phyloP scores from a whole-genome alignment of 164 flowering plant species.

The Pachysandra terminalis region DNA sequence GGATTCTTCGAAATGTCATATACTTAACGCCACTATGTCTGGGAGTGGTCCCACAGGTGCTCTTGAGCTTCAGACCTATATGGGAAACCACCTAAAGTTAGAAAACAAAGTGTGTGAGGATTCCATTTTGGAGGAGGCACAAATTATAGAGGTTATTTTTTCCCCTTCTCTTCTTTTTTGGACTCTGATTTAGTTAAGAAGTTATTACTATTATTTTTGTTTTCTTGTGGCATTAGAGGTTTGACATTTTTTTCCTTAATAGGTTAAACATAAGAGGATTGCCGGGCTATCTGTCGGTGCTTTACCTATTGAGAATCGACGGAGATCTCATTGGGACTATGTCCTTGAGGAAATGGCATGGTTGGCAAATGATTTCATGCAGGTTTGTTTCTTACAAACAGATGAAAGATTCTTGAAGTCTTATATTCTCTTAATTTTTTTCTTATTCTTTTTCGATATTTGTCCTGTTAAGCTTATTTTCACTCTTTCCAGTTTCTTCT shows the following conservation, averaged over 20 bases:
- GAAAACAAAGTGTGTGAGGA: constrained; percentile 61
- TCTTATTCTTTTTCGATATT: not conserved
- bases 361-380: constrained; percentile 98
- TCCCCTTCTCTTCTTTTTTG: constrained; percentile 1
- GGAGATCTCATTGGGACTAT: constrained; percentile 93
- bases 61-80: constrained; percentile 29
- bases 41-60: constrained; percentile 24
- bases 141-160: constrained; percentile 61
- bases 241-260: constrained; percentile 24
- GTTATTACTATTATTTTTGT: not conserved
- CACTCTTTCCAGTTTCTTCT: not conserved
- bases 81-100: constrained; percentile 23
- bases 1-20: constrained; percentile 25
- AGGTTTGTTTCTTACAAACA: constrained; percentile 43
- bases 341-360: constrained; percentile 98
- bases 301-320: constrained; percentile 30
- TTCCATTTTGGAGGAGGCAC: constrained; percentile 78
- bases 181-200: constrained; percentile 8
- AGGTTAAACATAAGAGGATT: constrained; percentile 83
- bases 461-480: not conserved
- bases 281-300: constrained; percentile 60
- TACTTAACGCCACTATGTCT: constrained; percentile 18
- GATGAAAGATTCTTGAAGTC: not conserved
- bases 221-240: not conserved
- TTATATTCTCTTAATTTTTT: not conserved